A percentile compares a stretch with the other conserved stretches of the same genome.
These are phyloP conservation scores for Ogataea neopini DNA, from an alignment of 805 yeast genomes.

Conservation along the genomic window DNA sequence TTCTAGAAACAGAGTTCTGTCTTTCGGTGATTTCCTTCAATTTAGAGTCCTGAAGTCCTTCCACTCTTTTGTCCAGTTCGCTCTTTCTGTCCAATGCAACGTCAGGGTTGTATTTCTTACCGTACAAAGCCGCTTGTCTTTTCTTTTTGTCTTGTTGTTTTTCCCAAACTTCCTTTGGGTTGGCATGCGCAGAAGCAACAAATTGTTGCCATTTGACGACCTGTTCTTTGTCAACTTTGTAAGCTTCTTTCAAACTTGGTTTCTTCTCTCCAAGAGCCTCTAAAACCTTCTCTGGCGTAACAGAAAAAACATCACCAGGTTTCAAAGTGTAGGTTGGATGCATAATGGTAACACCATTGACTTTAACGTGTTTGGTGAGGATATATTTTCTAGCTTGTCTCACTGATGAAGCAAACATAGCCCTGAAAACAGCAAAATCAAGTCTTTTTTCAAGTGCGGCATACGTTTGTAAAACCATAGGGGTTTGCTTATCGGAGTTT, in stretches of 20 bases:
- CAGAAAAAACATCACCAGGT: constrained; percentile 86
- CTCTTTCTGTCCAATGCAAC: constrained; percentile 12
- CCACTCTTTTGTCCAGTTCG: constrained; percentile 34
- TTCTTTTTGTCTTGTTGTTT: constrained; percentile 46
- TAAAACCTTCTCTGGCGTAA: constrained; percentile 81
- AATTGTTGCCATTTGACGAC: constrained; percentile 74
- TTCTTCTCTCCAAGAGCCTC: constrained; percentile 82
- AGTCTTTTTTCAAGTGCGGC: constrained; percentile 86
- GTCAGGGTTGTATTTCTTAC: constrained; percentile 25
- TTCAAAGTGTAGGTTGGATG: constrained; percentile 77
- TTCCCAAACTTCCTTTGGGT: constrained; percentile 60
- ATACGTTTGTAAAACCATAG: constrained; percentile 83
- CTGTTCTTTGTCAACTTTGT: constrained; percentile 70
- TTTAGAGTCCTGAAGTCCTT: constrained; percentile 29
- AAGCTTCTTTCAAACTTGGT: constrained; percentile 70
- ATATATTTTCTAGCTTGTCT: constrained; percentile 94
- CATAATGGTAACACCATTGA: constrained; percentile 76
- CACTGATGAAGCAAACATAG: constrained; percentile 89
- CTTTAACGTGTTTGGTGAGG: constrained; percentile 75
- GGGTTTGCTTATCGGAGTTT: constrained; percentile 59
- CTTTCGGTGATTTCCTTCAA: constrained; percentile 37
- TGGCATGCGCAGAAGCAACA: constrained; percentile 56
- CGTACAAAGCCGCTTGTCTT: constrained; percentile 35
- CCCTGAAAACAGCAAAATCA: constrained; percentile 86
- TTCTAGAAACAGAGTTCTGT: constrained; percentile 44